Evolutionary conservation across 371 early-diverging fungal genomes (phyloP), one percentile per base, ranked within the genome.

Genomic region (Mortierella sp.): DNA sequence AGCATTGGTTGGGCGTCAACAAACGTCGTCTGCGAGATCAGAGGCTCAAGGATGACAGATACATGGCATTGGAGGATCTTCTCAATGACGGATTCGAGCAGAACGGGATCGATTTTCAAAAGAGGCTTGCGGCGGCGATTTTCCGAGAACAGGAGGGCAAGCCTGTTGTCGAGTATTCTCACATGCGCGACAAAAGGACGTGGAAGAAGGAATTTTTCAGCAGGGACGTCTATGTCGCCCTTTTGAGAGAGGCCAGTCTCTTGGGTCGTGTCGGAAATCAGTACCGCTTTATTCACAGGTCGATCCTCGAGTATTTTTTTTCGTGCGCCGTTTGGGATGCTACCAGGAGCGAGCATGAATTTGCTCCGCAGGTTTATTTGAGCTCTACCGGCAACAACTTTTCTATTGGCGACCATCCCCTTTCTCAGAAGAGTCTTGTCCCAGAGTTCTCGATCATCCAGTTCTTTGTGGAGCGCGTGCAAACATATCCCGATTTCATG

Each of bases 1-100:
- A 14, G 3, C 48, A 74, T 24, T 70, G 73, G 71, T n/a, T 79
- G 37, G 48, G 34, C 28, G 31, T 21, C 53, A 72, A 67, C 64
- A 72, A 69, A 28, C 21, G 2, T 24, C 55, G 76, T 11, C 76
- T 69, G 8, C 14, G 9, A n/a, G 54, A 10, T 3, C 5, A 16
- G 21, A 57, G 11, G n/a, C 34, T 64, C 34, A 64, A n/a, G 19
- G 43, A 69, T 16, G 43, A 69, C 28, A 40, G 6, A 24, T 3
- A 9, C 24, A 4, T 40, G 44, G 69, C 34, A 19, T 6, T 69
- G 19, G n/a, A 34, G 24, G 69, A 21, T 3, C 64, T 64, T 34
- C 64, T 64, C 16, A 37, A 0, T 6, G 69, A 34, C 11, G 69
- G n/a, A 5, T 69, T 69, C 24, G 43, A 37, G 24, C 44, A 26